Evolutionary conservation across 179 eudicot genomes (phyloP), one percentile per base, ranked within the genome.

Genomic region (Sideroxylon spinosum): DNA sequence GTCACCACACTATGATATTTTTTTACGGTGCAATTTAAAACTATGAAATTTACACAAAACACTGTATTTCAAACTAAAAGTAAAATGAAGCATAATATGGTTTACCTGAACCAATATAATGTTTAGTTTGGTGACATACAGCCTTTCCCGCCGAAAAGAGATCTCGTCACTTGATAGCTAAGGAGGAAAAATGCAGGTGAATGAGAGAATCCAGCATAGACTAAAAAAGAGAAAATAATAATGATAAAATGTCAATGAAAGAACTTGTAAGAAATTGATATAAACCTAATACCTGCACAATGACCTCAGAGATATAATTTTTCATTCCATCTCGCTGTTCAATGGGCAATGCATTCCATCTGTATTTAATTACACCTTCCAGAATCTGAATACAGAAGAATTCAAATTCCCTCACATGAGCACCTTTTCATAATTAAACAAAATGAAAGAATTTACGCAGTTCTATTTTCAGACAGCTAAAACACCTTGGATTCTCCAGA

Each of bases 301-400:
- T 95, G 75, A 95, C 97, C 6, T 95, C 98, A 79, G 98, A 95
- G 28, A 95, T 95, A 78, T 91, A 95, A 76, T 93, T 95, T 81
- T 95, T 95, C 98, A 93, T 95, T 73, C 98, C 98, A 85, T 95
- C 98, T 29, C 98, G 84, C 81, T 95, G 98, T 59, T 86, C 95
- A 74, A 83, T 90, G 57, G 98, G 98, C 89, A 95, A 87, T 20
- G 98, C 98, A 86, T 95, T 95, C 98, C 98, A 95, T 56, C 98
- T 88, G 81, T 93, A 93, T 80, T 95, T 95, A 61, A 95, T 95
- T 46, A 95, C 98, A 86, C 98, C 98, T 89, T 91, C 99, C 82
- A 95, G 87, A 68, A 94, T 93, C 98, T 94, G 84, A 70, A 66
- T 19, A 60, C 0, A 75, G 29, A 32, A 59, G 44, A 37, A 3